A percentile compares a stretch with the other conserved stretches of the same genome.
Evolutionary conservation across 2,329 filamentous ascomycete species (phyloP).

Genomic region (Ophiocordyceps camponoti-rufipedis): DNA sequence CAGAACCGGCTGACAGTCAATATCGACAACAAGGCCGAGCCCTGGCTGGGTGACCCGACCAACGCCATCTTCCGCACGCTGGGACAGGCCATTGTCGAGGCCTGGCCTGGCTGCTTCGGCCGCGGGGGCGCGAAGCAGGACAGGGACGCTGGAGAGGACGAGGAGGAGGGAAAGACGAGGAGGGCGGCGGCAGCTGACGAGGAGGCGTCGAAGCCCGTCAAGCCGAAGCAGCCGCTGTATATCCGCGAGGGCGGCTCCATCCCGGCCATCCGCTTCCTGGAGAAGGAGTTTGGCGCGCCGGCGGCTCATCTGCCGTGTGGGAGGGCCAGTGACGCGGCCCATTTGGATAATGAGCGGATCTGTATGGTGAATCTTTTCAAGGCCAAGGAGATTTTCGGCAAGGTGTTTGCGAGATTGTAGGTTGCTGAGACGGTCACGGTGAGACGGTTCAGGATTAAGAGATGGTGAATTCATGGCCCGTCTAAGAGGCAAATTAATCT

Average conservation of each 20-base stretch:
- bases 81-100: conserved; percentile 66
- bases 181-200: neutral
- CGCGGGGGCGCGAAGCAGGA: neutral
- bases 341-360: conserved; percentile 90
- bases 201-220: conserved; percentile 3
- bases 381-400: conserved; percentile 77
- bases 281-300: conserved; percentile 82
- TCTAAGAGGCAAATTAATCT: too few relatives aligned
- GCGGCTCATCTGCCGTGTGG: conserved; percentile 89
- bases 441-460: neutral
- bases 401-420: conserved; percentile 57
- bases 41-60: conserved; percentile 83
- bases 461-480: neutral
- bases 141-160: neutral
- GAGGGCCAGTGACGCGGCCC: conserved; percentile 82
- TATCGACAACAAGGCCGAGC: conserved; percentile 86
- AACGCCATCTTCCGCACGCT: conserved; percentile 85
- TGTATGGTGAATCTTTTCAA: conserved; percentile 76
- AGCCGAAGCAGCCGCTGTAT: conserved; percentile 54
- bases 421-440: neutral
- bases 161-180: neutral
- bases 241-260: conserved; percentile 94
- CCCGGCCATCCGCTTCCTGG: conserved; percentile 79
- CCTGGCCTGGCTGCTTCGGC: conserved; percentile 49
- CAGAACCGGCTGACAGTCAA: conserved; percentile 65